Evolutionary conservation across 805 yeast genomes (phyloP), one percentile per base, ranked within the genome.

Genomic region (Sugiyamaella chiloensis): DNA sequence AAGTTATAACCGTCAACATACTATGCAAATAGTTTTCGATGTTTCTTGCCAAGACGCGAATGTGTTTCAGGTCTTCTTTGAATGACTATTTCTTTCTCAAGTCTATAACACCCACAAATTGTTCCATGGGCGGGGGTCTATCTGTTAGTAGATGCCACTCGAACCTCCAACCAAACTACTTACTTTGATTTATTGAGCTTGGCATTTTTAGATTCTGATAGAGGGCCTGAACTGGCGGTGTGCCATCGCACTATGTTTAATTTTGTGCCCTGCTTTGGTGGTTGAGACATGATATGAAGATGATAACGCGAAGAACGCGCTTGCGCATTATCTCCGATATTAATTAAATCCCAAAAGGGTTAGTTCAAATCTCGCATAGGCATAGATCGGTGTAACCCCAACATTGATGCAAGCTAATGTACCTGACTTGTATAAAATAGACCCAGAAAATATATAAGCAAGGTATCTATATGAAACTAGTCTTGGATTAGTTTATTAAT

Each of bases 211-310:
- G 37, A 34, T 9, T 34, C 37, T 12, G 37, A 34, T 4, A 34
- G 37, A 4, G 37, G 37, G 5, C 37, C 37, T 19, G 37, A 34
- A 21, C 21, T 6, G 37, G 20, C 19, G 5, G 20, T 14, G 20
- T 34, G 20, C 37, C 37, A 34, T 5, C 37, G 37, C 37, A 34
- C 37, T 16, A 34, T 34, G 20, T 34, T 34, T 19, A 34, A 21
- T 16, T 19, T 34, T 5, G 37, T 34, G 16, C 37, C 37, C 19
- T 34, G 37, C 20, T 34, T 34, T 5, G 37, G 37, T 34, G 37
- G 37, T 34, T 34, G 37, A 34, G 37, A 34, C 37, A 34, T 34
- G 5, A 8, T 7, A 34, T 4, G 19, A 16, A 34, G 19, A 34
- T 5, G 21, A 16, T 7, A 16, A 8, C 29, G 7, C 29, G 29